Evolutionary conservation across 257 asterid species (phyloP), one percentile per base, ranked within the genome.

Genomic region (Solanum piurae): DNA sequence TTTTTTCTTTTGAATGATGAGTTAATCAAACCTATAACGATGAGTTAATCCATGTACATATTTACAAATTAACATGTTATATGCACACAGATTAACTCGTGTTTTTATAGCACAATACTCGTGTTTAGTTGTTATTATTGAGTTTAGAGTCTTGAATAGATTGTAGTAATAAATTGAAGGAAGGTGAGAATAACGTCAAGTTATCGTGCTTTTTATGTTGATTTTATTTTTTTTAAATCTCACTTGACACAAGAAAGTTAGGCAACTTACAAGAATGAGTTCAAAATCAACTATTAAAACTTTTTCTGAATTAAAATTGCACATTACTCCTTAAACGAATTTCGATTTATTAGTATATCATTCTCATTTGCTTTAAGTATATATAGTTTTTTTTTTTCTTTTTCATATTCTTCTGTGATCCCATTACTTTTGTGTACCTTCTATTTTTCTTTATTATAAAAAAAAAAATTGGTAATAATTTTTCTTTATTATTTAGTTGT

Each of bases 81-180:
- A 68, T 49, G 58, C 62, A 18, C 62, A 52, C 23, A 9, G n/a
- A 6, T 16, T 52, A 52, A 52, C 62, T 16, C 9, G 62, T 52
- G 9, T 18, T 18, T 72, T 69, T 10, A 2, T 69, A 13, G 23
- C 38, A 1, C 9, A 69, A 72, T 3, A 33, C 25, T 71, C 5
- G 3, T 71, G 0, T 33, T 71, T 20, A 72, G 7, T 72, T 29
- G 3, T 69, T 1, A 29, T 69, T 3, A 34, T 69, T 72, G 42
- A 72, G 3, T 71, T 71, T 33, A 12, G 11, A 33, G 10, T 3
- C 3, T 14, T 69, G 10, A 52, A 68, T 68, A 6, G 21, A 29
- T 6, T 64, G 9, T 0, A 2, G 7, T 12, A 66, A 27, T 0
- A 66, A 66, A 16, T 0, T 5, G 20, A 9, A 27, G 21, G 4